phyloP scores from a whole-genome alignment of 1,284 basidiomycete genomes.

The Filobasidium uniguttulatum region DNA sequence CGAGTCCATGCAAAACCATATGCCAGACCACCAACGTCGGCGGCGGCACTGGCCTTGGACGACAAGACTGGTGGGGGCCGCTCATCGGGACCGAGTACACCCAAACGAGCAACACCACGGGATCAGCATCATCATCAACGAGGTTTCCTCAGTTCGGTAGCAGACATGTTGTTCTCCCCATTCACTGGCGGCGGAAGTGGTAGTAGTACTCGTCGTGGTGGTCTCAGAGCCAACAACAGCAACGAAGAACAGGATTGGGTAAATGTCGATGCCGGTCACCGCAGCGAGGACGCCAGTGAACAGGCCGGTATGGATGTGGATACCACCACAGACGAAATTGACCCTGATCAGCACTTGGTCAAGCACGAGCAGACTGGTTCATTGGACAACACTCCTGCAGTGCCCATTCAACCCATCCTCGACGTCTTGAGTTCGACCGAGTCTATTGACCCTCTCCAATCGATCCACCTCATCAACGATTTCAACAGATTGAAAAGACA shows the following conservation, averaged over 20 bases:
- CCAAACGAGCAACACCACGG: neutral
- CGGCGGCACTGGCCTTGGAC: no score
- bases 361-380: no score
- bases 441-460: neutral
- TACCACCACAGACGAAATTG: no score
- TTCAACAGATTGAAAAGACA: neutral
- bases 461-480: conserved; percentile 1
- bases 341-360: no score
- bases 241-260: no score
- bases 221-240: no score
- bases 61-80: neutral
- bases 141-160: neutral
- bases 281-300: no score
- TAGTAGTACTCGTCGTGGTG: no score
- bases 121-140: neutral
- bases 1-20: neutral
- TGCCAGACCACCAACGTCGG: no score
- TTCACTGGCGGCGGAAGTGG: no score
- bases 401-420: neutral
- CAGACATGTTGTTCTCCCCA: conserved; percentile 1
- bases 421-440: neutral
- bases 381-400: neutral
- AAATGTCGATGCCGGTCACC: no score
- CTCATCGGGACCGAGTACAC: neutral
- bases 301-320: neutral